Conservation (phyloP, 2,329 filamentous ascomycete species). For the Thielaviopsis populi region DNA sequence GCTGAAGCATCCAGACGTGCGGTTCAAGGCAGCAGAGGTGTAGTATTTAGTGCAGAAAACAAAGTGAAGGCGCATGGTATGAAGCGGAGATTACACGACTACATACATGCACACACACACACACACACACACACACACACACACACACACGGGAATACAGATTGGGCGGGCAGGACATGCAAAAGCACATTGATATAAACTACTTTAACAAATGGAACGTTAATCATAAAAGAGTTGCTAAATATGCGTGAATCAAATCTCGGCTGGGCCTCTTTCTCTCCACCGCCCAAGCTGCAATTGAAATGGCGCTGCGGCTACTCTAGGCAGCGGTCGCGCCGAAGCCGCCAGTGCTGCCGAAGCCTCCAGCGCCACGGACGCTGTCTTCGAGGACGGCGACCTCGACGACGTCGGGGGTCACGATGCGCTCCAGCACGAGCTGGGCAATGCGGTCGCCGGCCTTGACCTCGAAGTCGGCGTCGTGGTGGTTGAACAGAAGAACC, state of each 20-base stretch:
- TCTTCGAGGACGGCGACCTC: constrained; percentile 80
- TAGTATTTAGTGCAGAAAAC: neutral
- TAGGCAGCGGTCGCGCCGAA: constrained; percentile 8
- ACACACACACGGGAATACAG: neutral
- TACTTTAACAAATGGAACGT: neutral
- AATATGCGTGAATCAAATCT: neutral
- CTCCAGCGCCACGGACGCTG: constrained; percentile 78
- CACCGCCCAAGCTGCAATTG: no score
- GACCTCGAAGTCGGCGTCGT: constrained; percentile 64
- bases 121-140: neutral
- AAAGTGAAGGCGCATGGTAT: neutral
- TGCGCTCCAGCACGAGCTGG: constrained; percentile 85
- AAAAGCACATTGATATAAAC: neutral
- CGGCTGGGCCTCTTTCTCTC: no score
- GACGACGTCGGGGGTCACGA: constrained; percentile 82
- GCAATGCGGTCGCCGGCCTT: constrained; percentile 81
- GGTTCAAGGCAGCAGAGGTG: constrained; percentile 41
- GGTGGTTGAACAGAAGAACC: constrained; percentile 88
- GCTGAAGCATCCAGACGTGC: constrained; percentile 48
- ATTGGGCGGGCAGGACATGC: neutral
- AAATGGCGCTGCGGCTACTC: no score
- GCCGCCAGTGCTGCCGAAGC: constrained; percentile 77
- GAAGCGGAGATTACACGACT: neutral
- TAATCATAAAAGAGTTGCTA: neutral
- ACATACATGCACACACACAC: neutral